Base-by-base conservation (phyloP, 2,329 filamentous ascomycete genomes). In the Colletotrichum lupini region DNA sequence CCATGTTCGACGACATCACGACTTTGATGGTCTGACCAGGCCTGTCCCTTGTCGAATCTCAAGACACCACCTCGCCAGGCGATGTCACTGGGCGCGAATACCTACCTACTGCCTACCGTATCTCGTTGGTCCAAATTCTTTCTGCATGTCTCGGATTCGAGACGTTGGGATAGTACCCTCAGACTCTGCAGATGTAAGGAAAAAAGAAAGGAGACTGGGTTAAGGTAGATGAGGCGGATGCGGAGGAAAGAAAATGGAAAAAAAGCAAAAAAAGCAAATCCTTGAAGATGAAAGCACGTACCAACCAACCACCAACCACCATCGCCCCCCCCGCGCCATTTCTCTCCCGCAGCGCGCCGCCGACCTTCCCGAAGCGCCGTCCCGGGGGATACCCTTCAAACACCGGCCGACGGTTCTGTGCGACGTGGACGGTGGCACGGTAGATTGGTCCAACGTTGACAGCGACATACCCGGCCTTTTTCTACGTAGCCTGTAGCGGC, bases 1-100 rank as follows among this genome's bases (percentile, higher is more conserved):
- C 67, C 61, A 52, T 68, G 59, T 19, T n/a, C 37, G 32, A 26
- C 37, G 59, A 49, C 58, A 46, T 61, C 35, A 58, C 19, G 56
- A 58, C 58, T 6, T 46, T 32, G 52, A n/a, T 22, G 37, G 37
- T 42, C 3, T 1, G 37, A 42, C 16, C 37, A 42, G 37, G 37
- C 35, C 42, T 52, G 42, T 52, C 60, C 59, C 30, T 62, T n/a
- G 42, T n/a, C 42, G 32, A 49, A n/a, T n/a, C 19, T 32, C 32
- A 32, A 32, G 32, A 12, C 37, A 42, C 37, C 37, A 42, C 32
- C 37, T 42, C 37, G 14, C 37, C 14, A 42, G 14, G 37, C 37
- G 37, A 5, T 11, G 35, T 37, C 35, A 37, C 35, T 37, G 35
- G 35, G 35, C 9, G 32, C 11, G 32, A 32, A 32, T 12, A 12